Percentiles rank a stretch among this genome's conserved stretches.
These are phyloP conservation scores for Metschnikowia peoriensis DNA, from an alignment of 805 yeast genomes.

Conservation along the genomic window DNA sequence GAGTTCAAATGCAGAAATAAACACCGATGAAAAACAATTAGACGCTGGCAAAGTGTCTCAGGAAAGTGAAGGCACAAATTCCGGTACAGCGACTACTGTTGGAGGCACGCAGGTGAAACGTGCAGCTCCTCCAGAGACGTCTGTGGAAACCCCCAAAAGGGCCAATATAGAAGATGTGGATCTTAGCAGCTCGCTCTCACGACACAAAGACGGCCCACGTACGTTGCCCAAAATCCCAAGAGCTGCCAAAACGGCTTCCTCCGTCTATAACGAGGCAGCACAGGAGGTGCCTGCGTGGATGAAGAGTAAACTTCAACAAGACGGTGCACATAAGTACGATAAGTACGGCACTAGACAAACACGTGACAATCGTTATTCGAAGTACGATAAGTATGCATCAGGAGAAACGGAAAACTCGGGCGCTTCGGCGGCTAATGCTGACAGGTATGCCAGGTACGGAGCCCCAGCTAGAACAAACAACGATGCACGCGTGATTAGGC, in stretches of 20 bases:
- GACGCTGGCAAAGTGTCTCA: no score
- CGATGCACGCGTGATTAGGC: conserved; percentile 16
- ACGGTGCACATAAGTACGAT: conserved; percentile 33
- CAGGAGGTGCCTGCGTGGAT: conserved; percentile 41
- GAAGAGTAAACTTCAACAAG: conserved; percentile 24
- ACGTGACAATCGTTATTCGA: conserved; percentile 13
- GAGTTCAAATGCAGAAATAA: no score
- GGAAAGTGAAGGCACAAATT: no score
- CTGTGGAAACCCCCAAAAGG: background rate
- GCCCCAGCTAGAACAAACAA: conserved; percentile 9
- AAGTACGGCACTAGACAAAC: conserved; percentile 31
- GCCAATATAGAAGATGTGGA: conserved; percentile 11
- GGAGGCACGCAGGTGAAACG: background rate
- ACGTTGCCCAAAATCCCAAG: background rate
- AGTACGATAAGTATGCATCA: conserved; percentile 8
- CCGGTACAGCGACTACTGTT: background rate
- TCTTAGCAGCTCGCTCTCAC: conserved; percentile 15
- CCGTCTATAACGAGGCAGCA: conserved; percentile 27
- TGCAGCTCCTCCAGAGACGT: background rate
- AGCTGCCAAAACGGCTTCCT: conserved; percentile 11
- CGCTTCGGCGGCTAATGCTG: background rate
- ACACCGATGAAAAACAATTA: no score
- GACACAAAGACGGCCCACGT: conserved; percentile 9
- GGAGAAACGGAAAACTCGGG: no score
- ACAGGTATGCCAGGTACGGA: conserved; percentile 19